Evolutionary conservation across 176 grass and related monocot species (phyloP).

Genomic region (Phyllostachys edulis): DNA sequence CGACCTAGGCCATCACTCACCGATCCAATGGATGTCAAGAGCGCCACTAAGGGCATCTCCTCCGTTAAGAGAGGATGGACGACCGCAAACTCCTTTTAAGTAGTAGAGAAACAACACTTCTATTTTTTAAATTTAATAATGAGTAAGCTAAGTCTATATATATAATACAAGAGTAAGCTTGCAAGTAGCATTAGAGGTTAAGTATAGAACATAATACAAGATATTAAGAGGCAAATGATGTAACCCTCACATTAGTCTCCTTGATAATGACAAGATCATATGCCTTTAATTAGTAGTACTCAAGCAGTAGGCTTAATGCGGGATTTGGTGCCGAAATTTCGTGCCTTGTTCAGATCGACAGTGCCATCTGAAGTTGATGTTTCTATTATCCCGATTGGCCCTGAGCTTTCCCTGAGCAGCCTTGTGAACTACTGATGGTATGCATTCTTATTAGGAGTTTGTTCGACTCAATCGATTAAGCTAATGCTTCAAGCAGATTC

Average conservation of each 20-base stretch:
- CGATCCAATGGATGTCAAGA: too few relatives aligned
- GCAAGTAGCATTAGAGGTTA: background rate
- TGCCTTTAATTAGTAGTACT: conserved; percentile 1
- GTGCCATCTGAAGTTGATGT: conserved; percentile 49
- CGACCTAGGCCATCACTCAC: too few relatives aligned
- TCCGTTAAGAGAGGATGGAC: too few relatives aligned
- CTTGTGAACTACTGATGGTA: background rate
- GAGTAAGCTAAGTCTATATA: too few relatives aligned
- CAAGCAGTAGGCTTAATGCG: background rate
- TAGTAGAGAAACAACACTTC: too few relatives aligned
- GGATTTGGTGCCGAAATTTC: conserved; percentile 41
- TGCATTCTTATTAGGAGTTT: conserved; percentile 23
- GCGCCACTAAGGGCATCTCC: too few relatives aligned
- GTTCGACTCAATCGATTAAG: conserved; percentile 40
- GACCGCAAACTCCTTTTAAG: too few relatives aligned
- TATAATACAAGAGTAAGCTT: too few relatives aligned
- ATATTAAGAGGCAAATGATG: background rate
- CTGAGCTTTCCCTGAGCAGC: conserved; percentile 31
- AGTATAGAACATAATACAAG: background rate
- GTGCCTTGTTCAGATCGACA: conserved; percentile 40
- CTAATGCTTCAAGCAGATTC: conserved; percentile 50
- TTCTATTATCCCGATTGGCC: conserved; percentile 35
- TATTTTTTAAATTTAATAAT: too few relatives aligned
- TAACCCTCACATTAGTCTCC: conserved; percentile 22
- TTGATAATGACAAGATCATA: conserved; percentile 33